phyloP scores from a whole-genome alignment of 805 yeast genomes.

The Yarrowia sp. region DNA sequence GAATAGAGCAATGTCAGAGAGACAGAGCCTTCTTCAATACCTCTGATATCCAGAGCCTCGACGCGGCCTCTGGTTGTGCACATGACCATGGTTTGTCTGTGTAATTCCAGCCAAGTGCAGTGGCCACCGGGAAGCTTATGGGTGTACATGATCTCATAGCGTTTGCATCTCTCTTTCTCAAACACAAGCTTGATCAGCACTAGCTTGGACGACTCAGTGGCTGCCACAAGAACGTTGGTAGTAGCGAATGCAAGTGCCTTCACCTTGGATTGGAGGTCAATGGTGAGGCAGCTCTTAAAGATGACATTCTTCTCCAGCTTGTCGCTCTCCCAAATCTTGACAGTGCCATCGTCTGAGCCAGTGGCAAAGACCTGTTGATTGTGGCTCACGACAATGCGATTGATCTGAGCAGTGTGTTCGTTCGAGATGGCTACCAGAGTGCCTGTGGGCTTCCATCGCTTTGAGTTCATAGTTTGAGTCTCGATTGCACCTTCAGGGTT shows the following conservation, averaged over 20 bases:
- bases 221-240: slow-evolving; percentile 30
- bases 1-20: slow-evolving; percentile 28
- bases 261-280: slow-evolving; percentile 32
- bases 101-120: slow-evolving; percentile 19
- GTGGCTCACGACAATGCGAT: slow-evolving; percentile 55
- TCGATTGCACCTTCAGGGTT: slow-evolving; percentile 3
- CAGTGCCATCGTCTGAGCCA: slow-evolving; percentile 69
- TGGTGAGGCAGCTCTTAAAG: slow-evolving; percentile 35
- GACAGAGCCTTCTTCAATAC: slow-evolving; percentile 44
- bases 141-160: slow-evolving; percentile 43
- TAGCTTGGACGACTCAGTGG: neutral
- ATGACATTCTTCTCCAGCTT: slow-evolving; percentile 59
- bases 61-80: slow-evolving; percentile 16
- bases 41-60: slow-evolving; percentile 18
- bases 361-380: slow-evolving; percentile 66
- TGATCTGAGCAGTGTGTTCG: slow-evolving; percentile 61
- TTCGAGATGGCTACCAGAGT: slow-evolving; percentile 58
- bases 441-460: slow-evolving; percentile 46
- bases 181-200: slow-evolving; percentile 8
- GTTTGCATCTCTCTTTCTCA: slow-evolving; percentile 32
- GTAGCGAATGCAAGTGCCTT: slow-evolving; percentile 35
- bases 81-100: slow-evolving; percentile 20
- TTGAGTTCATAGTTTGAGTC: slow-evolving; percentile 8
- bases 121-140: slow-evolving; percentile 9
- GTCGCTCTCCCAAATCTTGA: slow-evolving; percentile 75